Evolutionary conservation across 208 protist species (phyloP).

Genomic region (Tritrichomonas musculus): DNA sequence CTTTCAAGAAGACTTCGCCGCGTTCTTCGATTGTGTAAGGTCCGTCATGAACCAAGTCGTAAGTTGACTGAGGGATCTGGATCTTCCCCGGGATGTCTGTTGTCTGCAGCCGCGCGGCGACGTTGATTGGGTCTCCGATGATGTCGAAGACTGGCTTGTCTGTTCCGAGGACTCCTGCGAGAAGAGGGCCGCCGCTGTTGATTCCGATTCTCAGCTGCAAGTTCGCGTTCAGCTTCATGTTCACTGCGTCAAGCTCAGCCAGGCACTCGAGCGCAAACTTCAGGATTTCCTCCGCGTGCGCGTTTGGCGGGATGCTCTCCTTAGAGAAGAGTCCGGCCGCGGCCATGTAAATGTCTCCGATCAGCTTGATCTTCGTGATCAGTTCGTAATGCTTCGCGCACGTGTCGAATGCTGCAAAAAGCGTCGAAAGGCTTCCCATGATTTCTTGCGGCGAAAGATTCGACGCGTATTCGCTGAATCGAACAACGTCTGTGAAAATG

Average conservation of each 20-base stretch:
- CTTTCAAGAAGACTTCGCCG: neutral
- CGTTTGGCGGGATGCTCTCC: neutral
- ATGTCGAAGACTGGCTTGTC: conserved; percentile 3
- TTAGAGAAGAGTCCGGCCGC: neutral
- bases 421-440: neutral
- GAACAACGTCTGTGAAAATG: neutral
- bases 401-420: neutral
- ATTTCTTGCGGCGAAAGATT: neutral
- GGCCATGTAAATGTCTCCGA: conserved; percentile 15
- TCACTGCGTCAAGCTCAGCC: neutral
- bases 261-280: neutral
- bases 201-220: neutral
- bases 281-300: neutral
- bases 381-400: neutral
- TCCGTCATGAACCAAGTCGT: neutral
- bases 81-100: neutral
- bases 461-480: neutral
- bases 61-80: neutral
- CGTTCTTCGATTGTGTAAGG: neutral
- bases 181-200: neutral
- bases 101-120: neutral
- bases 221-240: neutral
- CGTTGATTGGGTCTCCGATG: neutral
- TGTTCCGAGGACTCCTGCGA: neutral
- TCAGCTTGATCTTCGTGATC: conserved; percentile 5